Evolutionary conservation across 331 rosid species (phyloP).

Genomic region (Spiraea crenata): DNA sequence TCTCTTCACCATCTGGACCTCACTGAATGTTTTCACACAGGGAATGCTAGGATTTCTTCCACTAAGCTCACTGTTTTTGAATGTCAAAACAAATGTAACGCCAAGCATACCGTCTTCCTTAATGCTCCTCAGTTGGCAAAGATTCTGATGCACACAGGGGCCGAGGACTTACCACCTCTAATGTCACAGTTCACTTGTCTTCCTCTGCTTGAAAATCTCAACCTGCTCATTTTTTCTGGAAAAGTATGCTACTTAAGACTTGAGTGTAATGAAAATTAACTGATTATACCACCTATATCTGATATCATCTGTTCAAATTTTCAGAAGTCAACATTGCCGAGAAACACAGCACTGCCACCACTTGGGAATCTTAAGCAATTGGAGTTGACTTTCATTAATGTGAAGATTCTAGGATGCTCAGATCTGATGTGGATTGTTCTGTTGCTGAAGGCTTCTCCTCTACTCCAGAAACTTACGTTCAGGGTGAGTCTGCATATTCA

Average conservation of each 20-base stretch:
- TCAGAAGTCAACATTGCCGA: neutral
- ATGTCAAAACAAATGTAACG: no score
- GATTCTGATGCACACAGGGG: neutral
- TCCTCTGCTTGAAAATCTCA: neutral
- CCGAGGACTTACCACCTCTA: neutral
- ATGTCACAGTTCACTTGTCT: neutral
- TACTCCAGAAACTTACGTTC: no score
- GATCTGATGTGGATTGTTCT: no score
- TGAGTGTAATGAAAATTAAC: neutral
- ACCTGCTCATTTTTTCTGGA: neutral
- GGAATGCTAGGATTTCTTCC: no score
- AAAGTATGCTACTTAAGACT: neutral
- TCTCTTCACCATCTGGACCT: no score
- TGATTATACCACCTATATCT: neutral
- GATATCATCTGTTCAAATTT: neutral
- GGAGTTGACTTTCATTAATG: neutral
- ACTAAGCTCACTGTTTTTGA: no score
- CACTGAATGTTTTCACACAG: no score
- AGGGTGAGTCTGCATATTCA: no score
- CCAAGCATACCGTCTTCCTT: no score
- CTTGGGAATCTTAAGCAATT: neutral
- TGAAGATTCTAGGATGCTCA: neutral
- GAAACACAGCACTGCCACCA: neutral
- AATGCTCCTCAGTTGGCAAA: neutral
- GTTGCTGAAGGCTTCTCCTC: no score